Percentiles rank a stretch among this genome's conserved stretches.
These are phyloP conservation scores for Parathielavia hyrcaniae DNA, from an alignment of 495 filamentous ascomycete genomes.

Conservation along the genomic window DNA sequence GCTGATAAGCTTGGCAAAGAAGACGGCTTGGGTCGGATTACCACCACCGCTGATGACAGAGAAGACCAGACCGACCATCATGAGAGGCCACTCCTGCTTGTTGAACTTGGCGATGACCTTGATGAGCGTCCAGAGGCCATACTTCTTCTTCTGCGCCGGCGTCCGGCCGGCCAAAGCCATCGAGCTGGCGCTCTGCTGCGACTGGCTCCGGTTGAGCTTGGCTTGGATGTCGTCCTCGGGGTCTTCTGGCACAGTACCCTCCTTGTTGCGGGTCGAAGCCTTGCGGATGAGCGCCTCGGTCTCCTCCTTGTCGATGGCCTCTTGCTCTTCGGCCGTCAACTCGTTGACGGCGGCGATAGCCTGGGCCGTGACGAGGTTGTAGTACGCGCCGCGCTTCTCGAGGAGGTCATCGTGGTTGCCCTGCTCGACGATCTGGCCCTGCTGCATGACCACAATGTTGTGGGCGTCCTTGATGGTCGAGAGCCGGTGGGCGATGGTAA, in stretches of 20 bases:
- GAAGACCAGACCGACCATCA: constrained; percentile 71
- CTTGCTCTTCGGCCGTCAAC: constrained; percentile 42
- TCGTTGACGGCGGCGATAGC: constrained; percentile 56
- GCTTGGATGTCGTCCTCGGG: constrained; percentile 53
- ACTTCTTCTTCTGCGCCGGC: constrained; percentile 46
- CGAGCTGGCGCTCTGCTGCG: constrained; percentile 64
- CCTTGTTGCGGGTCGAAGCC: constrained; percentile 33
- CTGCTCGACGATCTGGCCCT: constrained; percentile 79
- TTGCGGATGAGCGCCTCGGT: constrained; percentile 46
- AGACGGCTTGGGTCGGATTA: constrained; percentile 80
- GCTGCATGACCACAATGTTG: constrained; percentile 90
- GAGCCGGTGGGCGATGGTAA: constrained; percentile 90
- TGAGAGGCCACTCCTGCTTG: constrained; percentile 59
- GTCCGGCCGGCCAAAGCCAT: constrained; percentile 53
- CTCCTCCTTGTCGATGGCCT: constrained; percentile 36
- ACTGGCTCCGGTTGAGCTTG: constrained; percentile 57
- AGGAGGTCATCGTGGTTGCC: constrained; percentile 68
- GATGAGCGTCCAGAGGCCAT: constrained; percentile 74
- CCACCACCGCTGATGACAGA: constrained; percentile 75
- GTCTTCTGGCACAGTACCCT: constrained; percentile 39
- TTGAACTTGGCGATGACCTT: constrained; percentile 83
- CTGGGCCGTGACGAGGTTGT: constrained; percentile 51
- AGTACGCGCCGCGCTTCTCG: constrained; percentile 52
- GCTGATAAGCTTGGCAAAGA: constrained; percentile 83
- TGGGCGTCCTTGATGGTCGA: constrained; percentile 90